Evolutionary conservation across 106 monocot species (phyloP).

Genomic region (Amphibolis antarctica): DNA sequence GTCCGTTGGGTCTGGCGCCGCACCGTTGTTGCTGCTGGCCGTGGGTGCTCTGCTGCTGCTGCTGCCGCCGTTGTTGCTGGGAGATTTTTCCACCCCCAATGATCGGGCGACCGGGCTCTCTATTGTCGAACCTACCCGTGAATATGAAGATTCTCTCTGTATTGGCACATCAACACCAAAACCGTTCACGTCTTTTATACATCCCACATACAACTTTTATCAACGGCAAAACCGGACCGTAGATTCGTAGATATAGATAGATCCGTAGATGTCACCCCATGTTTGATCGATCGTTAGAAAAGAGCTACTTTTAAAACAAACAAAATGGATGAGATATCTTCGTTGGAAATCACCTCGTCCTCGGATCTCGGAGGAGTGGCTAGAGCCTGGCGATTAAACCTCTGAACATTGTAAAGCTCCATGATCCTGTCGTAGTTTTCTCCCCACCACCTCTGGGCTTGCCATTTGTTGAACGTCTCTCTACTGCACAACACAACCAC

Average conservation of each 20-base stretch:
- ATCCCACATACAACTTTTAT: background rate
- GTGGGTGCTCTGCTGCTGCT: constrained; percentile 2
- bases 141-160: constrained; percentile 75
- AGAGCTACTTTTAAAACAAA: no score
- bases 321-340: no score
- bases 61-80: background rate
- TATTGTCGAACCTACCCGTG: constrained; percentile 53
- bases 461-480: constrained; percentile 99
- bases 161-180: background rate
- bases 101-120: constrained; percentile 42
- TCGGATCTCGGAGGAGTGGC: constrained; percentile 71
- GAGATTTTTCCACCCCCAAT: constrained; percentile 3
- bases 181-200: background rate
- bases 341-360: constrained; percentile 19
- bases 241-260: background rate
- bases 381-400: constrained; percentile 67
- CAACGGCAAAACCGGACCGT: background rate
- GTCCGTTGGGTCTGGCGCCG: constrained; percentile 50
- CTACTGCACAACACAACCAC: constrained; percentile 34
- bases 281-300: no score
- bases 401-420: constrained; percentile 95
- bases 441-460: constrained; percentile 99
- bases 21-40: constrained; percentile 6
- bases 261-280: no score
- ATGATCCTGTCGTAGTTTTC: constrained; percentile 90